Evolutionary conservation across 2,329 filamentous ascomycete genomes (phyloP).

Genomic region (Diaporthe ilicicola): DNA sequence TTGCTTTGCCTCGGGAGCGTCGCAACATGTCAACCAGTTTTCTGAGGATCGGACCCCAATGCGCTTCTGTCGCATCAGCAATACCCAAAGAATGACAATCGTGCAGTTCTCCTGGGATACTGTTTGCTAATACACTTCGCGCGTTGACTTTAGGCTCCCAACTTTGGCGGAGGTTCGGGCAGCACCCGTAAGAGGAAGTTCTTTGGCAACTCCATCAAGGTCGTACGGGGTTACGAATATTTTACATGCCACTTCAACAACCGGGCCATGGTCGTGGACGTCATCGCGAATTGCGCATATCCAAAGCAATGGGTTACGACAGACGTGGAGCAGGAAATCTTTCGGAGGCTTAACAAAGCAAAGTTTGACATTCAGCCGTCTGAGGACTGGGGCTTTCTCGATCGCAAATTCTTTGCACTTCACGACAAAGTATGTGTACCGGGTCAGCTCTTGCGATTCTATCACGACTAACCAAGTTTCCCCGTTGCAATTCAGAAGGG

Average conservation of each 20-base stretch:
- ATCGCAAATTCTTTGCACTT: not conserved
- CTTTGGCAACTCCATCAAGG: conserved; percentile 5
- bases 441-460: not conserved
- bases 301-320: not conserved
- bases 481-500: not conserved
- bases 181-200: not conserved
- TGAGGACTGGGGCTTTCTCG: conserved; percentile 25
- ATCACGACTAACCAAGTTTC: not conserved
- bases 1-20: not conserved
- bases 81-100: no score
- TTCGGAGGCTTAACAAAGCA: conserved; percentile 11
- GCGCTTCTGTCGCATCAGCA: not conserved
- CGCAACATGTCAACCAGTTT: not conserved
- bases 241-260: conserved; percentile 14
- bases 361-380: not conserved
- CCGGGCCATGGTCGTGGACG: not conserved
- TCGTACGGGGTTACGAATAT: not conserved
- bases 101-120: no score
- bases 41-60: not conserved
- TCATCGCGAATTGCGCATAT: not conserved
- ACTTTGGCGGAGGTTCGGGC: not conserved
- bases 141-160: not conserved
- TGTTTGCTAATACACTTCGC: not conserved
- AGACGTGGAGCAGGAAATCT: conserved; percentile 20
- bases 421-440: not conserved